Evolutionary conservation across 2,329 filamentous ascomycete genomes (phyloP), one percentile per base, ranked within the genome.

Genomic region (Stachybotrys chartarum): DNA sequence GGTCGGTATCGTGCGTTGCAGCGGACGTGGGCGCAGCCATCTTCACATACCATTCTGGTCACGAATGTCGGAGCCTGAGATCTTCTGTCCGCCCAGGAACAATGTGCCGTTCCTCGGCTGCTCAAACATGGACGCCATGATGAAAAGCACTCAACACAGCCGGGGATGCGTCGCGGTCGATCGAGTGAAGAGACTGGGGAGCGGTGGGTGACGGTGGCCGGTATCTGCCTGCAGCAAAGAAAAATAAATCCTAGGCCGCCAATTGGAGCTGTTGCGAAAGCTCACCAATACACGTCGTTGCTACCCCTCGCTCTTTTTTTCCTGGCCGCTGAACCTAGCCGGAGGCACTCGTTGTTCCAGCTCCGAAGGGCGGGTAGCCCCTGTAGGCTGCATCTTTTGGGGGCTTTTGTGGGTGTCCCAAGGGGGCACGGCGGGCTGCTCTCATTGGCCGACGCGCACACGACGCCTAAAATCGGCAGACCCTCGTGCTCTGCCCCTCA

Each of bases 1-100:
- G 24, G 24, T 4, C 24, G 24, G 24, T 24, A 24, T 24, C 24
- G 24, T 24, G 24, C 24, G 24, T 14, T 42, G 35, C 35, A 42
- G 35, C 35, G 35, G 24, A 24, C 24, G 24, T 24, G 24, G 24
- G 24, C 3, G 35, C 5, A 14, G 32, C 17, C 48, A 42, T 54
- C 18, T 45, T 52, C 47, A 54, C 70, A 70, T 78, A 90, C 89
- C 88, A 80, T 97, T 97, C 76, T 97, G 92, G 72, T 99, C 94
- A 71, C 94, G 85, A 72, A 99, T 96, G 76, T 99, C 94, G 66
- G 90, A 81, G 64, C 94, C 94, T 65, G 90, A 96, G 75, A 97
- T 96, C 84, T 99, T 99, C 77, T 91, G 86, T 71, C 94, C 94
- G 65, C 94, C 94, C 60, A 99, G 84, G 79, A 99, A 99, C 66